Conservation (phyloP, 305 asterid genomes). For the Euphrasia arctica region DNA sequence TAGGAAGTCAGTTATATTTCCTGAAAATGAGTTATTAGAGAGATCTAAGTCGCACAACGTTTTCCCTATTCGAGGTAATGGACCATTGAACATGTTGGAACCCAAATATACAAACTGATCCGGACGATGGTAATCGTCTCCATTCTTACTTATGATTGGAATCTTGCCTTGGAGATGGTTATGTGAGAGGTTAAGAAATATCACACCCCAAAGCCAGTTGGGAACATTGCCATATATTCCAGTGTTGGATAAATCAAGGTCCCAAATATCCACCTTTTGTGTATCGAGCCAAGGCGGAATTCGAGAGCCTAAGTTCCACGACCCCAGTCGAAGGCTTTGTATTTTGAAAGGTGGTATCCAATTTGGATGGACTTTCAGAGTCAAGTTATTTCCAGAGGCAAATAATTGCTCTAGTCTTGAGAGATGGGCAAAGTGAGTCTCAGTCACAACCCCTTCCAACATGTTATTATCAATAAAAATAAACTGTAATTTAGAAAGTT, state of each 20-base stretch:
- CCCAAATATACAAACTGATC: conserved; percentile 20
- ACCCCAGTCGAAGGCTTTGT: neutral
- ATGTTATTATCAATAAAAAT: conserved; percentile 8
- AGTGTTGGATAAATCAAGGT: conserved; percentile 15
- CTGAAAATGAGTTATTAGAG: conserved; percentile 21
- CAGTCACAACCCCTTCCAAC: conserved; percentile 31
- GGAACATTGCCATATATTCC: conserved; percentile 28
- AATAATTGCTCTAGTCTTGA: neutral
- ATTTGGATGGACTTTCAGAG: conserved; percentile 18
- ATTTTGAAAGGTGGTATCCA: conserved; percentile 33
- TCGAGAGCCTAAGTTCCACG: conserved; percentile 18
- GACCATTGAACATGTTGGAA: conserved; percentile 32
- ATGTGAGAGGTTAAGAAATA: conserved; percentile 15
- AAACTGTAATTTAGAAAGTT: conserved; percentile 5
- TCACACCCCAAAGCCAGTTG: conserved; percentile 29
- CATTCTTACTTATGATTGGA: conserved; percentile 4
- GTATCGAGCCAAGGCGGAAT: conserved; percentile 30
- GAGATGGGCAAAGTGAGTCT: conserved; percentile 26
- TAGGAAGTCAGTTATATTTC: conserved; percentile 13
- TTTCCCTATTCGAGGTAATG: conserved; percentile 19
- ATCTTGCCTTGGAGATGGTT: conserved; percentile 23
- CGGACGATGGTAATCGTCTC: too few relatives aligned
- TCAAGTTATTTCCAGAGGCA: conserved; percentile 28
- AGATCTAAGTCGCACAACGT: neutral
- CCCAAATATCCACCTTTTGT: neutral